phyloP scores from a whole-genome alignment of 2,329 filamentous ascomycete genomes.

The Monilinia polystroma region DNA sequence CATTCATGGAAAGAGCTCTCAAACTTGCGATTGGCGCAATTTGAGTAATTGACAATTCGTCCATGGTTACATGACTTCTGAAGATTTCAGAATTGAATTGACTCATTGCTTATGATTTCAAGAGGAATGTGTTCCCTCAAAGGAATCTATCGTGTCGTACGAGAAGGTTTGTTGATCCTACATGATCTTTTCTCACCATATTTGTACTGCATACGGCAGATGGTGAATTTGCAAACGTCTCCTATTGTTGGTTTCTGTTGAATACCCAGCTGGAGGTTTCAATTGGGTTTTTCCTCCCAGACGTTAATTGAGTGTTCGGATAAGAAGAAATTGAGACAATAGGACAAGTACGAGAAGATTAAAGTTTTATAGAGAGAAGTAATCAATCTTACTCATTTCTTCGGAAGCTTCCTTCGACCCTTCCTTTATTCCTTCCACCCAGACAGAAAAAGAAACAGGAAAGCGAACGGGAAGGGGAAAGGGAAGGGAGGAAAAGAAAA shows the following conservation, averaged over 20 bases:
- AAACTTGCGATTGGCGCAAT: constrained; percentile 4
- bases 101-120: constrained; percentile 13
- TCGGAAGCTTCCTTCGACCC: too few species aligned
- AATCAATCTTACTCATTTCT: constrained; percentile 15
- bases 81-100: constrained; percentile 1
- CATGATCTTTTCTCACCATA: constrained; percentile 12
- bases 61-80: constrained; percentile 22
- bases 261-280: not conserved
- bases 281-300: not conserved
- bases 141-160: constrained; percentile 2
- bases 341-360: not conserved
- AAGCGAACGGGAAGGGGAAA: not conserved
- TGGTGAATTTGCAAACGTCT: constrained; percentile 14
- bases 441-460: not conserved
- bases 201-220: constrained; percentile 13
- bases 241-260: not conserved
- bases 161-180: not conserved
- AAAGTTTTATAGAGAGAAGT: not conserved
- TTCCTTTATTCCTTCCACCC: not conserved
- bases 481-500: not conserved
- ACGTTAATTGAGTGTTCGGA: constrained; percentile 2
- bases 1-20: constrained; percentile 17
- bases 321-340: not conserved
- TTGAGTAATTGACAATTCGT: constrained; percentile 9
- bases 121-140: constrained; percentile 4